Base-by-base conservation (phyloP, 192 early-diverging fungal genomes). In the Entomortierella beljakovae region DNA sequence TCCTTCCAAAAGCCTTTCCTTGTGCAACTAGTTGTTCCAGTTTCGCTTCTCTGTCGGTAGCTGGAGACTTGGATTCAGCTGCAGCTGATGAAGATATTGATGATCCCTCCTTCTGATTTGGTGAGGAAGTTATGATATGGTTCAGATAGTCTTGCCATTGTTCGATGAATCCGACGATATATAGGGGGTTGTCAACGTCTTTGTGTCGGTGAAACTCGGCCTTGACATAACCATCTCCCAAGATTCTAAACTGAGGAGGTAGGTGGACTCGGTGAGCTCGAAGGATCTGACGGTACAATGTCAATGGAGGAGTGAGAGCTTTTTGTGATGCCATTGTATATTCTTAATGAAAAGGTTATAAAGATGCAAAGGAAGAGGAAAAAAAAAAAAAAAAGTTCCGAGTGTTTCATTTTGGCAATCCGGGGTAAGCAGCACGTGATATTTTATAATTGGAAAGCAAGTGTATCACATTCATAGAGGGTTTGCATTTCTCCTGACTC, bases 211-310 rank as follows among this genome's bases (percentile, higher is more conserved):
- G 76, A 46, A 89, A 89, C 55, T 89, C 88, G 9, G 88, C 68
- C 68, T 87, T 89, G 58, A 89, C 88, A 71, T 89, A 89, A 28
- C 84, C 85, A 52, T 89, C 86, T 11, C 88, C 88, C n/a, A 89
- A 56, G 31, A 75, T 70, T 10, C 88, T 84, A 68, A 86, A 81
- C 42, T 83, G 70, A 16, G 77, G 61, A 22, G 88, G 88, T 9
- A 89, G 50, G 28, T 70, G 53, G 2, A 31, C 29, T 2, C 88
- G 75, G 61, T 89, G 88, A 2, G 63, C 65, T 9, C 86, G 75
- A 20, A 89, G 80, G 69, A 89, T 87, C 50, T 82, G 76, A 8
- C 83, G 82, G 61, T 89, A 89, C 32, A 89, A 82, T 18, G 63
- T 56, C 52, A 89, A 40, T 28, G 88, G 88, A 22, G 88, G 84